Evolutionary conservation across 306 rosid genomes (phyloP).

Genomic region (Parietaria judaica): DNA sequence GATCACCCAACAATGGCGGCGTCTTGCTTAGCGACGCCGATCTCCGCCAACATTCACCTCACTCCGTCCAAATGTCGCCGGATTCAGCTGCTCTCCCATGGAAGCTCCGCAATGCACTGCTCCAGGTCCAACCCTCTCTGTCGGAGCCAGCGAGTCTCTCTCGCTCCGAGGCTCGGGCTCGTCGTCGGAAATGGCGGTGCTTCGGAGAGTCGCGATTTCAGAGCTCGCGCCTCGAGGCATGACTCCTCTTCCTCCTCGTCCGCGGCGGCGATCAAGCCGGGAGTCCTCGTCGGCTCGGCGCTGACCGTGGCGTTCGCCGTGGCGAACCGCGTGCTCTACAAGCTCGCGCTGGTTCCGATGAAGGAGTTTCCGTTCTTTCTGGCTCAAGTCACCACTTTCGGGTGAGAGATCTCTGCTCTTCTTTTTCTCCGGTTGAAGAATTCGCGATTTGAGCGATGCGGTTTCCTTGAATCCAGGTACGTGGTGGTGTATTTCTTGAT

Average conservation of each 20-base stretch:
- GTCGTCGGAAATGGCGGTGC: background rate
- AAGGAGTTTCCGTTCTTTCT: constrained; percentile 70
- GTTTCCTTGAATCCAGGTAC: constrained; percentile 35
- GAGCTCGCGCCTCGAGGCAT: constrained; percentile 36
- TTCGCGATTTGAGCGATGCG: background rate
- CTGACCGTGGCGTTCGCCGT: constrained; percentile 42
- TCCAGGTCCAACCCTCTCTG: background rate
- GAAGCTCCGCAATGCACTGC: background rate
- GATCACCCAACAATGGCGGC: background rate
- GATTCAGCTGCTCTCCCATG: background rate
- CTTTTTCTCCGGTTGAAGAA: too few relatives aligned
- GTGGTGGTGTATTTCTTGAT: constrained; percentile 57
- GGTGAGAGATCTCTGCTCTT: constrained; percentile 23
- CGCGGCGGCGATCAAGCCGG: constrained; percentile 14
- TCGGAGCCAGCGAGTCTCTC: background rate
- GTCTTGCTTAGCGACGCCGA: background rate
- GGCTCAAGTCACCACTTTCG: constrained; percentile 77
- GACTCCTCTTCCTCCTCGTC: constrained; percentile 18
- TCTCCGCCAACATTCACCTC: background rate
- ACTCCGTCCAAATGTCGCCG: background rate
- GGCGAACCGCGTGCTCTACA: constrained; percentile 80
- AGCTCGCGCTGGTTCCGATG: constrained; percentile 85
- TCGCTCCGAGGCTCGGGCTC: background rate
- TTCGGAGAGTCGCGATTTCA: constrained; percentile 8
- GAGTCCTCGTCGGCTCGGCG: constrained; percentile 31